Evolutionary conservation across 2,329 filamentous ascomycete species (phyloP).

Genomic region (Metarhizium album): DNA sequence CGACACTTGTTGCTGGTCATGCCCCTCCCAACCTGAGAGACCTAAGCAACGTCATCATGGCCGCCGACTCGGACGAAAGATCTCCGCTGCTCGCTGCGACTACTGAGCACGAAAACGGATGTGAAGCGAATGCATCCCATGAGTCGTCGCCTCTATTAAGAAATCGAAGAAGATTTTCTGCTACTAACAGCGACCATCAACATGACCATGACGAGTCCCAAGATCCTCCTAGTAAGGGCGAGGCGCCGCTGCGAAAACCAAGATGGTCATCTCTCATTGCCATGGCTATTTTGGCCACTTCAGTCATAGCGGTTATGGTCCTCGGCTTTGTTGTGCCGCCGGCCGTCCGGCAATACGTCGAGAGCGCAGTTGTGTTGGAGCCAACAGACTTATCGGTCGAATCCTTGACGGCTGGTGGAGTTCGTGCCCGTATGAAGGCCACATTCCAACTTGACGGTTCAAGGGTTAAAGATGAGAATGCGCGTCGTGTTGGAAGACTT

Average conservation of each 20-base stretch:
- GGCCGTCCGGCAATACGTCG: slow-evolving; percentile 74
- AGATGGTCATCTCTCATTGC: slow-evolving; percentile 74
- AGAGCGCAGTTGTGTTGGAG: slow-evolving; percentile 70
- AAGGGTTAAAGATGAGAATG: slow-evolving; percentile 58
- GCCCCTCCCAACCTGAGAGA: background rate
- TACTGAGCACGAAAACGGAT: slow-evolving; percentile 14
- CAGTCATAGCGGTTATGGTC: slow-evolving; percentile 59
- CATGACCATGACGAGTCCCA: slow-evolving; percentile 13
- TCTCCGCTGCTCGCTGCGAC: slow-evolving; percentile 32
- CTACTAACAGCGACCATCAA: slow-evolving; percentile 21
- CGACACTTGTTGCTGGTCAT: background rate
- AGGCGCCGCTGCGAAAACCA: slow-evolving; percentile 15
- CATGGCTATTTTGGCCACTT: slow-evolving; percentile 51
- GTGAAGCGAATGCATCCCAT: slow-evolving; percentile 9
- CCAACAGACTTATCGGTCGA: slow-evolving; percentile 78
- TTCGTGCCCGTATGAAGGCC: slow-evolving; percentile 70
- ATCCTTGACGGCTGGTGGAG: slow-evolving; percentile 67
- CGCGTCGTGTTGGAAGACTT: slow-evolving; percentile 65
- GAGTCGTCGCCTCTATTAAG: slow-evolving; percentile 46
- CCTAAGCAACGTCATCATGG: slow-evolving; percentile 23
- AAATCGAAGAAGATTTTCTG: slow-evolving; percentile 9
- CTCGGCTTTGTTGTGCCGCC: slow-evolving; percentile 74
- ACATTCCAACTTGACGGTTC: slow-evolving; percentile 72
- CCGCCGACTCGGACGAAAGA: slow-evolving; percentile 27
- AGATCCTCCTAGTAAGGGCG: slow-evolving; percentile 12